Percentiles rank a stretch among this genome's conserved stretches.
phyloP scores from a whole-genome alignment of 768 basidiomycete species.

The Mycena vulgaris region DNA sequence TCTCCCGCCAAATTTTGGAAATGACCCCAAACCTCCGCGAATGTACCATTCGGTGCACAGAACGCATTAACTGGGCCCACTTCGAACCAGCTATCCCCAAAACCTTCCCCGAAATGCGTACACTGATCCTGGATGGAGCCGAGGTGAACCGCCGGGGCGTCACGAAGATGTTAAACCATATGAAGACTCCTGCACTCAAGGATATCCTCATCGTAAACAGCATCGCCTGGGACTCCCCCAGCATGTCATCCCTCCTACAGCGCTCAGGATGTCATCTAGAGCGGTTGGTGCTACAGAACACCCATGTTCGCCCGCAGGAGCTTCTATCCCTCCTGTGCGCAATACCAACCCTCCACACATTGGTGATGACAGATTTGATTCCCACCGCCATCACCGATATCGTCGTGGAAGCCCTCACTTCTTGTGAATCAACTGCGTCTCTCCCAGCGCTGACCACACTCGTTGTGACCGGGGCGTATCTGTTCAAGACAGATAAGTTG shows the following conservation, averaged over 20 bases:
- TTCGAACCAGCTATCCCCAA: not conserved
- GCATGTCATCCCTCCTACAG: not conserved
- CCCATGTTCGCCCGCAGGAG: not conserved
- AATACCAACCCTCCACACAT: not conserved
- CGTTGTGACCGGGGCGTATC: not conserved
- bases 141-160: not conserved
- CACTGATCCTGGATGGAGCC: not conserved
- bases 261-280: not conserved
- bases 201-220: not conserved
- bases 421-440: not conserved
- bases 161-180: no score
- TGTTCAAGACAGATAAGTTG: not conserved
- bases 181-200: not conserved
- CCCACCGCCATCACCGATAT: constrained; percentile 11
- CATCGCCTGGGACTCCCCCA: not conserved
- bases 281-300: not conserved
- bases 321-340: not conserved
- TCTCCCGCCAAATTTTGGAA: not conserved
- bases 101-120: not conserved
- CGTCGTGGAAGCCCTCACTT: not conserved
- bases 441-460: not conserved
- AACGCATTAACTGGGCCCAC: not conserved
- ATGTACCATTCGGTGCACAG: not conserved
- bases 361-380: not conserved
- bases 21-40: not conserved